Evolutionary conservation across 768 basidiomycete genomes (phyloP), one percentile per base, ranked within the genome.

Genomic region (Tricholoma sp.): DNA sequence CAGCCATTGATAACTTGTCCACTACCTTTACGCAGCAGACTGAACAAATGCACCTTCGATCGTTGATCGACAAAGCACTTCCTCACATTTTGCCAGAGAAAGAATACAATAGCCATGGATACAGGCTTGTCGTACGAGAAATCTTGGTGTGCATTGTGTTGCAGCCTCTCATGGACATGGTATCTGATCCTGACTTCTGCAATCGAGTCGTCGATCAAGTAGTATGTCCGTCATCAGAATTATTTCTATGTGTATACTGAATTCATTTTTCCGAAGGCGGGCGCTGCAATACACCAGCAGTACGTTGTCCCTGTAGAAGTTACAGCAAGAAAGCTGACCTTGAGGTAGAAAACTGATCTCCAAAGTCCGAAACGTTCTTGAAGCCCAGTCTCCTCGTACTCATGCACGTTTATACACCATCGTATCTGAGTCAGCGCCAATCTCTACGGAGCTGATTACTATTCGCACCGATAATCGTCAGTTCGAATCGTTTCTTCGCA

Each of bases 111-210:
- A 95, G 92, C 65, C 78, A 77, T 59, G 85, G 83, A 4, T 77
- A 97, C 48, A 81, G 73, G 57, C 81, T 89, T 36, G 84, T 91
- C 13, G 83, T 85, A 3, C 75, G 93, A 47, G 97, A 99, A 72
- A 81, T 98, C 61, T 75, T 88, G 0, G 81, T 89, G 4, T 95
- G 92, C 66, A 77, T 87, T 2, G 84, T 96, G 3, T 65, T 98
- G 39, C 85, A 89, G 65, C 94, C 96, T 11, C 70, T 96, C 53
- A 85, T 96, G 78, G 92, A 98, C 50, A 91, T 96, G 87, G 67
- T 98, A 34, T 80, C 89, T 29, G 97, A 99, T 68, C 92, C 94
- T 4, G 97, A 99, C 70, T 97, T 97, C 61, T 98, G 94, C 94
- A 99, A 99, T 73, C 79, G 84, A 56, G 82, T 84, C 36, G 90